These are phyloP conservation scores for Calonectria ilicicola DNA, from an alignment of 2,329 filamentous ascomycete species.

Conservation along the genomic window DNA sequence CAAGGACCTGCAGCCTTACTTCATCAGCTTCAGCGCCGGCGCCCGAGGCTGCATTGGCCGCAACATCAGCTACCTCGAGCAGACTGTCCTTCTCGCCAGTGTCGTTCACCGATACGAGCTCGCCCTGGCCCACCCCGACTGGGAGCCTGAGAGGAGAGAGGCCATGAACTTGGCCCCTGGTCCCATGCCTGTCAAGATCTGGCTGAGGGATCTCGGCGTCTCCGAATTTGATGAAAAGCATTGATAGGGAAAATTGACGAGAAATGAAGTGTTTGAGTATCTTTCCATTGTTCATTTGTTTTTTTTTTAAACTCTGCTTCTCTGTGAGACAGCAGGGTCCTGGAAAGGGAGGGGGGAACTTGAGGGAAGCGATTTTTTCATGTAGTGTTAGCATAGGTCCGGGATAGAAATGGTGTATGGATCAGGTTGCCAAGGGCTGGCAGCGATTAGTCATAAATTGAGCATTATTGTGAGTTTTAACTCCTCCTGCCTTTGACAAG, in stretches of 20 bases:
- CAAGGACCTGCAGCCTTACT: slow-evolving; percentile 49
- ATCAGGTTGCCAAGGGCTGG: slow-evolving; percentile 3
- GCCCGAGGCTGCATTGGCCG: slow-evolving; percentile 56
- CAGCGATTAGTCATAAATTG: background rate
- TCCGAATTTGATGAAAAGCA: slow-evolving; percentile 23
- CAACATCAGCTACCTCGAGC: slow-evolving; percentile 57
- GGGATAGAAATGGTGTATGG: background rate
- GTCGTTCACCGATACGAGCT: slow-evolving; percentile 58
- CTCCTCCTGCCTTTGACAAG: background rate
- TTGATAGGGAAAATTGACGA: slow-evolving; percentile 1
- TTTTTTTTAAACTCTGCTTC: background rate
- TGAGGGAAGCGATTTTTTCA: background rate
- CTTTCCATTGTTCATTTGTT: background rate
- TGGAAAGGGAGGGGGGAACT: background rate
- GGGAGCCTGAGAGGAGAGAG: slow-evolving; percentile 34
- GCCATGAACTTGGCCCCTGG: slow-evolving; percentile 37
- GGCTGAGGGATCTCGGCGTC: slow-evolving; percentile 31
- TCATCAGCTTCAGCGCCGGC: slow-evolving; percentile 57
- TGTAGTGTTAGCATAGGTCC: background rate
- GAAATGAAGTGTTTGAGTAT: background rate
- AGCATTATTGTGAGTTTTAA: background rate
- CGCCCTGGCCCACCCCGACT: slow-evolving; percentile 36
- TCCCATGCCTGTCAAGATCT: slow-evolving; percentile 39
- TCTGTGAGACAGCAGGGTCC: background rate
- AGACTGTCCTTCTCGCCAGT: slow-evolving; percentile 56